Percentiles rank a stretch among this genome's conserved stretches.
phyloP scores from a whole-genome alignment of 257 asterid species.

The Haberlea rhodopensis region DNA sequence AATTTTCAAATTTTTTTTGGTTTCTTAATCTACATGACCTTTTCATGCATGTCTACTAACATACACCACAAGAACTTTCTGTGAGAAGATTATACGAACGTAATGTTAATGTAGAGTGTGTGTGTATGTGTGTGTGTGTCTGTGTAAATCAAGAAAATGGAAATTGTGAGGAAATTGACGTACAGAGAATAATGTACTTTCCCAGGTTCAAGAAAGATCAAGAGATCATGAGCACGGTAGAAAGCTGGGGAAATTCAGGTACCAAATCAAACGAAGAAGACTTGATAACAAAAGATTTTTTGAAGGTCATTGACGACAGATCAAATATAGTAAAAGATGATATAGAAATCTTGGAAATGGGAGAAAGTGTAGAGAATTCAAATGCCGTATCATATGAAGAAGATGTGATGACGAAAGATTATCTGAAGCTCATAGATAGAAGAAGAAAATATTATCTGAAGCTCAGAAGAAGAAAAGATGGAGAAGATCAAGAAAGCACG shows the following conservation, averaged over 20 bases:
- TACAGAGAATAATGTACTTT: no score
- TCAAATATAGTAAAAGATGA: neutral
- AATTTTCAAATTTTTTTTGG: neutral
- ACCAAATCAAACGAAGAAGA: neutral
- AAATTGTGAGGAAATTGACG: neutral
- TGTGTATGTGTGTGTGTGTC: no score
- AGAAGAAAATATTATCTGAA: no score
- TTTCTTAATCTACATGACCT: neutral
- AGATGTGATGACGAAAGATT: neutral
- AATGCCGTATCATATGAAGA: neutral
- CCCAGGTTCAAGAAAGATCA: neutral
- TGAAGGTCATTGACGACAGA: neutral
- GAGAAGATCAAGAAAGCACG: neutral
- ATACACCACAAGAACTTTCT: no score
- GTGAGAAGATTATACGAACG: no score
- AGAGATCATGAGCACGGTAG: neutral
- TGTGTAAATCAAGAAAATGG: neutral
- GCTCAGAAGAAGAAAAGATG: no score
- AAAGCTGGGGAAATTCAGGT: neutral
- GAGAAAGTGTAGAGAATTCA: neutral
- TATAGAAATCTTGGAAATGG: neutral
- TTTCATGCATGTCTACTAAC: no score
- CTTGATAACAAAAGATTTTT: no score
- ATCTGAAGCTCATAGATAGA: neutral
- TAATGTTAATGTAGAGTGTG: no score